These are phyloP conservation scores for Cercospora sp. DNA, from an alignment of 2,329 filamentous ascomycete species.

Conservation along the genomic window DNA sequence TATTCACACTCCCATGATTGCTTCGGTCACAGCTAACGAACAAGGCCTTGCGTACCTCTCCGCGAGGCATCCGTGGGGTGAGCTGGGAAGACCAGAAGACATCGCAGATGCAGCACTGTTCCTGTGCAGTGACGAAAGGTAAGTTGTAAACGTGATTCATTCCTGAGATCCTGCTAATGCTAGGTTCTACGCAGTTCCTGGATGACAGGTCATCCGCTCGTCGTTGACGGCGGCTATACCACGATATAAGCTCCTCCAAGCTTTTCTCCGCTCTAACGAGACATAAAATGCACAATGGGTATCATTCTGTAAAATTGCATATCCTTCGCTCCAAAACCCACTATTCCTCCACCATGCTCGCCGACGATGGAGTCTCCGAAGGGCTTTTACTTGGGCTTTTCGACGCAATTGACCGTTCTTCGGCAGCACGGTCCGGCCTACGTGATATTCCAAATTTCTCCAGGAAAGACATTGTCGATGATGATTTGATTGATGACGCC, in stretches of 20 bases:
- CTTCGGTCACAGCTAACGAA: neutral
- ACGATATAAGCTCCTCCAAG: neutral
- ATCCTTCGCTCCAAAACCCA: neutral
- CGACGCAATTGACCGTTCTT: neutral
- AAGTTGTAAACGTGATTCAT: neutral
- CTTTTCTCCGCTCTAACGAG: neutral
- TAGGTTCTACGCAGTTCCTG: slow-evolving; percentile 18
- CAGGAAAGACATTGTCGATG: neutral
- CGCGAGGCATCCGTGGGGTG: slow-evolving; percentile 28
- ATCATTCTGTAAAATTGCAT: neutral
- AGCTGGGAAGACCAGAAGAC: slow-evolving; percentile 30
- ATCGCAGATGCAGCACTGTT: slow-evolving; percentile 33
- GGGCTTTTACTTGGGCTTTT: neutral
- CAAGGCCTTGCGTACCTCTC: slow-evolving; percentile 21
- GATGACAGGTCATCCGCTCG: slow-evolving; percentile 25
- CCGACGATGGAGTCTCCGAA: neutral
- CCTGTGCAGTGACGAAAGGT: slow-evolving; percentile 33
- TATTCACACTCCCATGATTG: slow-evolving; percentile 24
- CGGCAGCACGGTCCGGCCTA: neutral
- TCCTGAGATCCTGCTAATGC: slow-evolving; percentile 5
- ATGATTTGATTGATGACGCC: neutral
- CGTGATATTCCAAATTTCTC: slow-evolving; percentile 3
- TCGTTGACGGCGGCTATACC: slow-evolving; percentile 20
- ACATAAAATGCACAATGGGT: neutral
- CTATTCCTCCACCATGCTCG: slow-evolving; percentile 1